These are phyloP conservation scores for Sporothrix sp. DNA, from an alignment of 2,329 filamentous ascomycete genomes.

Conservation along the genomic window DNA sequence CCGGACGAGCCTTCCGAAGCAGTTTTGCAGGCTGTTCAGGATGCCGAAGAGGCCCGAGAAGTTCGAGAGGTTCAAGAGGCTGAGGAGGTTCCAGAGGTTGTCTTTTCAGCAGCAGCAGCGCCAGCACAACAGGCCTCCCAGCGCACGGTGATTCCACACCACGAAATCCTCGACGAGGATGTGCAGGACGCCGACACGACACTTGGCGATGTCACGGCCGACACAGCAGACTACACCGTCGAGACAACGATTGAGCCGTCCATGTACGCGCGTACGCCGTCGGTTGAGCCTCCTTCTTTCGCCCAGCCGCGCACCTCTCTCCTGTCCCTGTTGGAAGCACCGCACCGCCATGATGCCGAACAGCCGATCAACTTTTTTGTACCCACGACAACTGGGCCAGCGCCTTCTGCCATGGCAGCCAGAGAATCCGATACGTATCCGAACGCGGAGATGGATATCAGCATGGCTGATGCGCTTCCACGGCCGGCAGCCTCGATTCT, in stretches of 20 bases:
- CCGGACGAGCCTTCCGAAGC: slow-evolving; percentile 20
- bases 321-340: slow-evolving; percentile 51
- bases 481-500: slow-evolving; percentile 4
- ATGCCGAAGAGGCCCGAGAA: background rate
- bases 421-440: background rate
- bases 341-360: slow-evolving; percentile 31
- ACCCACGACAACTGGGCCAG: slow-evolving; percentile 26
- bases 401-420: background rate
- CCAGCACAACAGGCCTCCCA: background rate
- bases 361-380: slow-evolving; percentile 29
- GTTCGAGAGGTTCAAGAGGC: background rate
- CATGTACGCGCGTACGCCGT: slow-evolving; percentile 49
- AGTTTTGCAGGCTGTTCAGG: background rate
- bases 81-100: background rate
- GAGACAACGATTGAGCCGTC: slow-evolving; percentile 22
- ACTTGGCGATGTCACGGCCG: slow-evolving; percentile 22
- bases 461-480: slow-evolving; percentile 4
- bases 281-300: slow-evolving; percentile 51
- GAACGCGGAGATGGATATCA: background rate
- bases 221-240: slow-evolving; percentile 3
- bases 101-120: background rate
- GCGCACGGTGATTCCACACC: background rate
- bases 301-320: slow-evolving; percentile 49
- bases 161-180: slow-evolving; percentile 12
- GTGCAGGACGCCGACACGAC: slow-evolving; percentile 26